phyloP scores from a whole-genome alignment of 139 green algal species.

The Pseudopediastrum boryanum region DNA sequence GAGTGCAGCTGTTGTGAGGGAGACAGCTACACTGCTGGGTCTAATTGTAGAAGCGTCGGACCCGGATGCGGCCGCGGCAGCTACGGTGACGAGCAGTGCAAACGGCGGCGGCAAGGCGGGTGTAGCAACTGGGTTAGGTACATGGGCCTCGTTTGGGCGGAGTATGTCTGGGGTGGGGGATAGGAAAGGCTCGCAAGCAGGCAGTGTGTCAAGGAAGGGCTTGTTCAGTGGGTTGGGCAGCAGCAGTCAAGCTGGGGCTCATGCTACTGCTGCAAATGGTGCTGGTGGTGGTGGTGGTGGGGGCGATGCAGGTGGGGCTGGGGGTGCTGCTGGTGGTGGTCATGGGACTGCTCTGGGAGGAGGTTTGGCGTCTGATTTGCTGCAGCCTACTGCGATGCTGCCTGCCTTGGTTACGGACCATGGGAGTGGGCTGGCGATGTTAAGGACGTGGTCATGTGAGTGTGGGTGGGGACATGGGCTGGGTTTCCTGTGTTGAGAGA shows the following conservation, averaged over 20 bases:
- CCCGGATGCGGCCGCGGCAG: neutral
- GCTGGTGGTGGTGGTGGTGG: constrained; percentile 6
- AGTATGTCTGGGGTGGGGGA: too few species aligned
- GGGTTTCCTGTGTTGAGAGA: neutral
- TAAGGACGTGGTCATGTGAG: constrained; percentile 39
- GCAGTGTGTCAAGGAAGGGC: too few species aligned
- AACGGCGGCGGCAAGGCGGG: neutral
- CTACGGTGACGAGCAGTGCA: constrained; percentile 6
- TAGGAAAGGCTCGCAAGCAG: too few species aligned
- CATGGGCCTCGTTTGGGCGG: too few species aligned
- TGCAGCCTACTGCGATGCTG: constrained; percentile 19
- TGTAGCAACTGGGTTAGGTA: too few species aligned
- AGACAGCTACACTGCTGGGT: constrained; percentile 33
- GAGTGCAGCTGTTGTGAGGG: constrained; percentile 20
- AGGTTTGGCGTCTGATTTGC: neutral
- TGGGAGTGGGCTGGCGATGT: constrained; percentile 28
- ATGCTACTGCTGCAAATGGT: neutral
- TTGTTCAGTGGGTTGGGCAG: too few species aligned
- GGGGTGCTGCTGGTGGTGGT: neutral
- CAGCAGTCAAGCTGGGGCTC: neutral
- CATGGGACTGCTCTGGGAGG: neutral
- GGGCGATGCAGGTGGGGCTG: neutral
- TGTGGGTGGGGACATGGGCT: neutral
- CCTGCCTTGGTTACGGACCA: constrained; percentile 33
- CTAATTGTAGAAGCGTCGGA: constrained; percentile 31